phyloP scores from a whole-genome alignment of 495 filamentous ascomycete species.

The Aspergillus sclerotiicarbonarius region DNA sequence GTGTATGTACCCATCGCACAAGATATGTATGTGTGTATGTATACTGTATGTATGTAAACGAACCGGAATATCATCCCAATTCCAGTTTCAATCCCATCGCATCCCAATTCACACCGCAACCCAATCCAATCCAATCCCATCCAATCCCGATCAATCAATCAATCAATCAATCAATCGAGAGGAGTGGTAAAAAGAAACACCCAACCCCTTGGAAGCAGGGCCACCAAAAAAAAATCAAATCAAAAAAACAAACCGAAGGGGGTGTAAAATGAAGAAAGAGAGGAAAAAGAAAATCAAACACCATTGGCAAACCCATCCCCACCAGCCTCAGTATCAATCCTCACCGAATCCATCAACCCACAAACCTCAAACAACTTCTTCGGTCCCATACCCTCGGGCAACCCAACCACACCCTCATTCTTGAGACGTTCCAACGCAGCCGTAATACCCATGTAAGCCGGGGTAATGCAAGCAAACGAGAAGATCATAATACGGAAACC shows the following conservation, averaged over 20 bases:
- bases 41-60: too few species aligned
- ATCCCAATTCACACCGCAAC: neutral
- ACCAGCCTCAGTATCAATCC: slow-evolving; percentile 55
- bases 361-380: slow-evolving; percentile 56
- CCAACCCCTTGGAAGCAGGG: too few species aligned
- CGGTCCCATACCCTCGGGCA: slow-evolving; percentile 45
- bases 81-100: too few species aligned
- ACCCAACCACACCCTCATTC: slow-evolving; percentile 47
- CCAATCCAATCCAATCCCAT: too few species aligned
- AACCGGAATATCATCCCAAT: too few species aligned
- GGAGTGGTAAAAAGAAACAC: neutral
- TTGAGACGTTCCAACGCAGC: slow-evolving; percentile 44
- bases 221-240: neutral
- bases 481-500: slow-evolving; percentile 66
- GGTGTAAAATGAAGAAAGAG: too few species aligned
- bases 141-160: neutral
- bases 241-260: neutral
- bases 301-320: slow-evolving; percentile 46
- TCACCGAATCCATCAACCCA: slow-evolving; percentile 56
- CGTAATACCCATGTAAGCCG: slow-evolving; percentile 53
- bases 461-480: slow-evolving; percentile 50
- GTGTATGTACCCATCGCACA: too few species aligned
- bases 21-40: too few species aligned
- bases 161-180: neutral
- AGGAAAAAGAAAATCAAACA: slow-evolving; percentile 24